phyloP scores from a whole-genome alignment of 1,139 yeast species.

The Lizanozyma gosingica region DNA sequence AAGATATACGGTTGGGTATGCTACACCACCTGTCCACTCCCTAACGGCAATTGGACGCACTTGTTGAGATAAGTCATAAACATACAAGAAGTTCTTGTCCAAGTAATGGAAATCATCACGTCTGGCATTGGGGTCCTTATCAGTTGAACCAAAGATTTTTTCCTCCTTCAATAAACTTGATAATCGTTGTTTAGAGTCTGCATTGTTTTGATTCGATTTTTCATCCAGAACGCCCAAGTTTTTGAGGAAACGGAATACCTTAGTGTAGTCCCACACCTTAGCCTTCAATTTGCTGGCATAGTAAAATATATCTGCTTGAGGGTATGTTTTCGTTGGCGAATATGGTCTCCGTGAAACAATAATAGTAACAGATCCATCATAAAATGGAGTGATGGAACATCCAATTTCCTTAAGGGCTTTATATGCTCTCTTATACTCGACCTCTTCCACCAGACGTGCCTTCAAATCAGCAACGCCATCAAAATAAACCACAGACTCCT shows the following conservation, averaged over 20 bases:
- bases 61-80: slow-evolving; percentile 72
- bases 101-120: slow-evolving; percentile 83
- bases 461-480: slow-evolving; percentile 55
- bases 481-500: slow-evolving; percentile 66
- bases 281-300: slow-evolving; percentile 53
- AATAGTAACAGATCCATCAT: slow-evolving; percentile 71
- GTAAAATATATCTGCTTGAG: slow-evolving; percentile 54
- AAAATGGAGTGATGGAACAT: slow-evolving; percentile 63
- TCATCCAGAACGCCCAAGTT: slow-evolving; percentile 47
- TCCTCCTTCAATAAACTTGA: slow-evolving; percentile 74
- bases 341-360: slow-evolving; percentile 51
- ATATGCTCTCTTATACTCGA: slow-evolving; percentile 47
- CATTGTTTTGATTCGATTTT: slow-evolving; percentile 5
- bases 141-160: slow-evolving; percentile 77
- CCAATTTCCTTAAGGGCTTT: slow-evolving; percentile 51
- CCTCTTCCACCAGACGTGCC: slow-evolving; percentile 28
- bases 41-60: slow-evolving; percentile 77
- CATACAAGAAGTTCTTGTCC: slow-evolving; percentile 54
- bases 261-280: slow-evolving; percentile 85
- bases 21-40: slow-evolving; percentile 56
- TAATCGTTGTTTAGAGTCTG: slow-evolving; percentile 24
- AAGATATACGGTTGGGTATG: slow-evolving; percentile 34
- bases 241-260: slow-evolving; percentile 70
- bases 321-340: slow-evolving; percentile 11
- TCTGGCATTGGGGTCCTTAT: slow-evolving; percentile 77